These are phyloP conservation scores for Dactylellina haptotyla DNA, from an alignment of 2,329 filamentous ascomycete genomes.

Conservation along the genomic window DNA sequence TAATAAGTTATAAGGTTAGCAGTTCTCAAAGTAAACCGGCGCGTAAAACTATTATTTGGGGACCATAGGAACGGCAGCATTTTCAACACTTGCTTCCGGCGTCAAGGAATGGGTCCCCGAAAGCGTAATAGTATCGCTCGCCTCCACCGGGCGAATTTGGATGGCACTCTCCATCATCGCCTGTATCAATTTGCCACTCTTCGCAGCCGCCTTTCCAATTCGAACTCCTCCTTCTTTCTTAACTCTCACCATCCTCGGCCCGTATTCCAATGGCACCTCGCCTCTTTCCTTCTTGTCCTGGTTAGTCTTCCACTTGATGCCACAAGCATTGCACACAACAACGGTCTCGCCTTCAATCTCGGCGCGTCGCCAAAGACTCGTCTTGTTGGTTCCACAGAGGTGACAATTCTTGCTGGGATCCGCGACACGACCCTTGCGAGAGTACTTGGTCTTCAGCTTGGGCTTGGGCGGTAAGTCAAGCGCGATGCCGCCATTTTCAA, in stretches of 20 bases:
- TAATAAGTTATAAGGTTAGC: background rate
- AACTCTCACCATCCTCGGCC: conserved; percentile 41
- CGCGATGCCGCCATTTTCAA: conserved; percentile 51
- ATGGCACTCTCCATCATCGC: conserved; percentile 47
- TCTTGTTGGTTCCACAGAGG: conserved; percentile 58
- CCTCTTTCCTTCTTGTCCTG: conserved; percentile 50
- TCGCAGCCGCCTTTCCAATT: conserved; percentile 34
- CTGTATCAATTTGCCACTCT: conserved; percentile 43
- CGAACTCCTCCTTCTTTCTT: conserved; percentile 45
- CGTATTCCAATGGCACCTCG: conserved; percentile 47
- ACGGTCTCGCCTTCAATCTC: conserved; percentile 58
- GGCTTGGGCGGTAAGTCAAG: conserved; percentile 48
- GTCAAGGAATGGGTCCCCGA: conserved; percentile 36
- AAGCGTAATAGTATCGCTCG: conserved; percentile 28
- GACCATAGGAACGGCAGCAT: background rate
- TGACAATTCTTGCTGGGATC: conserved; percentile 58
- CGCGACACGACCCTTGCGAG: conserved; percentile 58
- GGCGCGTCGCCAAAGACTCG: conserved; percentile 58
- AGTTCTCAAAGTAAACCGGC: too few relatives aligned
- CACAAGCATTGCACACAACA: conserved; percentile 58
- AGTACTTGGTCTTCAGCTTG: conserved; percentile 57
- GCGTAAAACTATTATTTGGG: too few relatives aligned
- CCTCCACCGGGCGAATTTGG: conserved; percentile 22
- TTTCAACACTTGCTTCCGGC: conserved; percentile 11
- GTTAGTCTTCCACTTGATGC: conserved; percentile 59